Evolutionary conservation across 2,329 filamentous ascomycete species (phyloP), one percentile per base, ranked within the genome.

Genomic region (Zymoseptoria brevis): DNA sequence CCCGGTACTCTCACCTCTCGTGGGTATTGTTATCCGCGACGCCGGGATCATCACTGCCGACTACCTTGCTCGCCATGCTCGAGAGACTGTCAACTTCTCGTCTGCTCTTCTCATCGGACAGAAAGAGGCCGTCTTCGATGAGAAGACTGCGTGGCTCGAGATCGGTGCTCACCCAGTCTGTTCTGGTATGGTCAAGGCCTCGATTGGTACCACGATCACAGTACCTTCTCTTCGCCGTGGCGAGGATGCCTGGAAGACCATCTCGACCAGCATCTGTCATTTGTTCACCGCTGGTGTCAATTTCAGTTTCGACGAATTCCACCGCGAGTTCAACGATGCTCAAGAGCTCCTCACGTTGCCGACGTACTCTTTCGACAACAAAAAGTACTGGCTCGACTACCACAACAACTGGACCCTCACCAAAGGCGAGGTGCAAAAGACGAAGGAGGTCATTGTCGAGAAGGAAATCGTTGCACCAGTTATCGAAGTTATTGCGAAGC

Each of bases 161-260:
- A 75, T 90, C 63, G 88, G 88, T n/a, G 87, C 87, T 45, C 85
- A 89, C 67, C 86, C 87, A 0, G 82, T 90, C 13, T 87, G 83
- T 72, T 80, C 81, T 51, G 81, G 81, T 60, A 85, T 90, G 80
- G 80, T 89, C 64, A 87, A 86, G 75, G 80, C 83, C 16, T 83
- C 81, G 4, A 79, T 88, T 57, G 81, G 81, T 24, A 75, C 78
- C 8, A 81, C 80, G 24, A 77, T 81, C 49, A 80, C 82, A 13
- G 79, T 82, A 9, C 80, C 85, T 2, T 84, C 86, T 2, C 76
- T 89, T 9, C 83, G 83, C 30, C 82, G 85, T 59, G 81, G 79
- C 50, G 85, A 88, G 68, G 75, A 82, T 60, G 76, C 82, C 21
- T 89, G 85, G 80, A 84, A 83, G 74, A 87, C 84, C 0, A 75